Percentiles rank a stretch among this genome's conserved stretches.
phyloP scores from a whole-genome alignment of 2,329 filamentous ascomycete genomes.

The Helicocarpus griseus region DNA sequence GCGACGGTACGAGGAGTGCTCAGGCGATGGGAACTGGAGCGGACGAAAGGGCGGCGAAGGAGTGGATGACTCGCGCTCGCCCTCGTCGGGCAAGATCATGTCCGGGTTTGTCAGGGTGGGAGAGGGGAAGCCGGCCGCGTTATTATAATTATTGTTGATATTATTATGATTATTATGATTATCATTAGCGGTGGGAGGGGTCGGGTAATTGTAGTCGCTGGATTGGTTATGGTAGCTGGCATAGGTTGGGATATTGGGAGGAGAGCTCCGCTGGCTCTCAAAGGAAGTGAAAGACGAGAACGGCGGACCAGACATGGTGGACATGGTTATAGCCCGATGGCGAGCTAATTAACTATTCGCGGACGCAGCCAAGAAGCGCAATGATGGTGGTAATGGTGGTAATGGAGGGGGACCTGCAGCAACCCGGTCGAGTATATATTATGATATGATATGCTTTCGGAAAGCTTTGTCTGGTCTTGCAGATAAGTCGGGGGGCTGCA shows the following conservation, averaged over 20 bases:
- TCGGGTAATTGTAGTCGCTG: background rate
- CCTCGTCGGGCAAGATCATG: constrained; percentile 78
- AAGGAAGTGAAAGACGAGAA: background rate
- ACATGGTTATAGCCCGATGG: background rate
- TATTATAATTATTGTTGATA: background rate
- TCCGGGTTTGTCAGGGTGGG: constrained; percentile 88
- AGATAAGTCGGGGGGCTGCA: background rate
- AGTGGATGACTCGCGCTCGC: constrained; percentile 37
- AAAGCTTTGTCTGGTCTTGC: background rate
- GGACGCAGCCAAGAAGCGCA: background rate
- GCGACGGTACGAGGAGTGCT: constrained; percentile 25
- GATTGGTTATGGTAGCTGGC: background rate
- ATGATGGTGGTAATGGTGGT: too few relatives aligned
- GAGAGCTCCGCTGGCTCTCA: constrained; percentile 2
- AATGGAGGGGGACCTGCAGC: constrained; percentile 1
- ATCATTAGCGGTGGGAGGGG: background rate
- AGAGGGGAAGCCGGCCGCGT: constrained; percentile 40
- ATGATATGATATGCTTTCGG: too few relatives aligned
- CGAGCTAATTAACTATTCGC: background rate
- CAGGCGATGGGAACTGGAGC: constrained; percentile 36
- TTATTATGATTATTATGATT: background rate
- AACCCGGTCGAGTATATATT: constrained; percentile 1
- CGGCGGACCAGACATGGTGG: background rate
- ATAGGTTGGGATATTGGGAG: background rate
- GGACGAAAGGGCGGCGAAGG: constrained; percentile 44